Conservation (phyloP, 768 basidiomycete species). For the Paxillus involutus region DNA sequence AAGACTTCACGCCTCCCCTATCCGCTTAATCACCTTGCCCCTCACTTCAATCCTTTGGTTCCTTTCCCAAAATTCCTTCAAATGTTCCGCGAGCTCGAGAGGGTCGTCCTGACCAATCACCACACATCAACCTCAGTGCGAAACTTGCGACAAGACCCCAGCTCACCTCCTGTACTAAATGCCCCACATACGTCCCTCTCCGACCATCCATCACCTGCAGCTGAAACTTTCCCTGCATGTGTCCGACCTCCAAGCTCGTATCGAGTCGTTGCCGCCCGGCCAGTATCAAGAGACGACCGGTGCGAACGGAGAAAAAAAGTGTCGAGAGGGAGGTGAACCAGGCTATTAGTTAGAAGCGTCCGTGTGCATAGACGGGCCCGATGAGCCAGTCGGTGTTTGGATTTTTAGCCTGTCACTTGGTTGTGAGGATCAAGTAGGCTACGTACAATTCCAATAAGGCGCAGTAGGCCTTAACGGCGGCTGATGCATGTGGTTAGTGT, state of each 20-base stretch:
- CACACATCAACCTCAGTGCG: neutral
- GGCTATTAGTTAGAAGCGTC: conserved; percentile 42
- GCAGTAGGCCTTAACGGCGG: conserved; percentile 75
- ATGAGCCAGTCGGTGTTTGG: neutral
- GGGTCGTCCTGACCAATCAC: conserved; percentile 73
- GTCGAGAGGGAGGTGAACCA: conserved; percentile 88
- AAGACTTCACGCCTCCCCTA: conserved; percentile 43
- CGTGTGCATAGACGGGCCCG: neutral
- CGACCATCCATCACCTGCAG: conserved; percentile 69
- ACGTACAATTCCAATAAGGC: conserved; percentile 85
- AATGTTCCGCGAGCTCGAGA: conserved; percentile 68
- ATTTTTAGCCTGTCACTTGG: too few relatives aligned
- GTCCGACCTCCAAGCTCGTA: conserved; percentile 91
- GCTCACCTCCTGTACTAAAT: conserved; percentile 90
- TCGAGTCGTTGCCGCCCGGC: conserved; percentile 94
- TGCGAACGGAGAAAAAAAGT: conserved; percentile 73
- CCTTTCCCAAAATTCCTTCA: conserved; percentile 89
- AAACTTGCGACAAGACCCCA: neutral
- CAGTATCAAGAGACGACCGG: conserved; percentile 85
- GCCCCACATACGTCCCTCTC: conserved; percentile 62
- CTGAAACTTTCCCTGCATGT: conserved; percentile 97
- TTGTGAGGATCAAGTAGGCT: neutral
- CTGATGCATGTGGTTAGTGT: conserved; percentile 45
- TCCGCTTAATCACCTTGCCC: conserved; percentile 47
- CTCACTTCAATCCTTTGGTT: conserved; percentile 75